Evolutionary conservation across 106 monocot species (phyloP).

Genomic region (Allium sativum): DNA sequence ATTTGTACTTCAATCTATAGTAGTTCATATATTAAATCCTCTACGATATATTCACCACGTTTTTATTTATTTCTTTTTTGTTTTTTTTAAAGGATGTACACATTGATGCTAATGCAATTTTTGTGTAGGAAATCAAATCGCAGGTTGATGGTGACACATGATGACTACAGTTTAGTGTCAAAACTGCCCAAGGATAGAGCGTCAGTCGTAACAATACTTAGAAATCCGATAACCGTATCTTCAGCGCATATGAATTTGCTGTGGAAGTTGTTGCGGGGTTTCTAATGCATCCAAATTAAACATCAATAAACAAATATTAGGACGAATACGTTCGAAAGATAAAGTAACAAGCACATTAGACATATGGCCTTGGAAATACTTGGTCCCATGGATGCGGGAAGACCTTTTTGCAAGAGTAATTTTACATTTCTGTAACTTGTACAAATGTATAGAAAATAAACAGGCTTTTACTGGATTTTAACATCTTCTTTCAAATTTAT

Average conservation of each 20-base stretch:
- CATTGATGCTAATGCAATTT: background rate
- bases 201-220: slow-evolving; percentile 74
- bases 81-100: too few species aligned
- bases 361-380: slow-evolving; percentile 98
- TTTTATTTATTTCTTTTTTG: too few species aligned
- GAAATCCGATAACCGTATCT: slow-evolving; percentile 90
- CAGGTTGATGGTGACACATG: slow-evolving; percentile 74
- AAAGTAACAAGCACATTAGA: slow-evolving; percentile 73
- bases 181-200: slow-evolving; percentile 64
- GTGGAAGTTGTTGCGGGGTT: slow-evolving; percentile 95
- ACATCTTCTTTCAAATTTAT: background rate
- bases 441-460: too few species aligned
- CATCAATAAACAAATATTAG: slow-evolving; percentile 64
- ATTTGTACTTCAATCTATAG: too few species aligned
- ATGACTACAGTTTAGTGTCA: slow-evolving; percentile 85
- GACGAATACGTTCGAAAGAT: slow-evolving; percentile 42
- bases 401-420: slow-evolving; percentile 77
- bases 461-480: slow-evolving; percentile 5
- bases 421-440: background rate
- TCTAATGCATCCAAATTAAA: slow-evolving; percentile 89
- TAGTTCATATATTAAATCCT: too few species aligned
- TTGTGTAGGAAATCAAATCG: slow-evolving; percentile 63
- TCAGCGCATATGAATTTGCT: slow-evolving; percentile 92
- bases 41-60: too few species aligned
- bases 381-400: slow-evolving; percentile 98